Base-by-base conservation (phyloP, 2,329 filamentous ascomycete species). In the Pyrenochaeta sp. region DNA sequence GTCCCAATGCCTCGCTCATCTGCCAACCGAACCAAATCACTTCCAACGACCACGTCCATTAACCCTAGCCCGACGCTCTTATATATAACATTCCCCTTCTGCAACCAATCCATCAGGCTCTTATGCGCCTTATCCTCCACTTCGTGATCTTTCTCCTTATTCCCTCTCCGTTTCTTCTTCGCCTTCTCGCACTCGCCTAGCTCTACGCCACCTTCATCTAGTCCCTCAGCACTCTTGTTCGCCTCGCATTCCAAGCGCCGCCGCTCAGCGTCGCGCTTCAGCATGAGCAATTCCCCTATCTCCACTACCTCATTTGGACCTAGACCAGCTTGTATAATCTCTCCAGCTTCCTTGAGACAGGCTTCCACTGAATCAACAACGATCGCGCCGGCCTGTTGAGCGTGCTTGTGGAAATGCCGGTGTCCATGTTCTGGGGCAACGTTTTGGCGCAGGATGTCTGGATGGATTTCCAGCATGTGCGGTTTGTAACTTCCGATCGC, bases 381-480 rank as follows among this genome's bases (percentile, higher is more conserved):
- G 1, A 90, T 77, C 0, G 88, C 84, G 0, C 87, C 85, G 4
- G 87, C 87, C 54, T 86, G 81, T 25, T 82, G 75, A 15, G 85
- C 81, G 56, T 86, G 83, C 77, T 84, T 90, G 72, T 92, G 90
- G 58, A 87, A 87, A 72, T 92, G 89, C 59, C 84, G 83, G 15
- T 66, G 61, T 49, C 80, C 79, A 39, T 82, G 79, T 52, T 84
- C 81, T 1, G 82, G 79, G 28, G 79, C 79, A 0, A 88, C 85
- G 37, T 86, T 86, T 53, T 92, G 86, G 6, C 84, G 80, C 12
- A 98, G 79, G 48, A 97, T 82, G 43, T 91, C 91, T 0, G 89
- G 86, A 12, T 94, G 91, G 19, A 98, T 74, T 77, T 98, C 94
- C 44, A 89, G 83, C 92, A 97, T 97, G 52, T 91, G 78, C 1